These are phyloP conservation scores for Zymoseptoria pseudotritici DNA, from an alignment of 2,329 filamentous ascomycete species.

Conservation along the genomic window DNA sequence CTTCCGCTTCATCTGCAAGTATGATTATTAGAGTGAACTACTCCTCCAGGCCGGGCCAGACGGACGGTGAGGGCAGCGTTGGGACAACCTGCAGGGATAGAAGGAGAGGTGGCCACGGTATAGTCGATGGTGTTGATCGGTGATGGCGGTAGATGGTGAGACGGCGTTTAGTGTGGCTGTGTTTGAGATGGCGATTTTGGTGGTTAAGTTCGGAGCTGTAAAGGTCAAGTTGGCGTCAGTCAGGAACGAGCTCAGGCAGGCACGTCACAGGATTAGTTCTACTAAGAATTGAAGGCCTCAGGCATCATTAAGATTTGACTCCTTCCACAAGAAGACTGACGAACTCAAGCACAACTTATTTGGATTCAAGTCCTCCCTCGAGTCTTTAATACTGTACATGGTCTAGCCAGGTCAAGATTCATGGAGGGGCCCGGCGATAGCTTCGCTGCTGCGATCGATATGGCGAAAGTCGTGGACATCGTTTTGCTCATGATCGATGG, in stretches of 20 bases:
- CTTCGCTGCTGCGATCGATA: too few relatives aligned
- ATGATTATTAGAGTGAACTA: neutral
- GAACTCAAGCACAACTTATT: too few relatives aligned
- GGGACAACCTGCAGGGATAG: neutral
- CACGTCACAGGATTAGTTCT: neutral
- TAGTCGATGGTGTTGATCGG: neutral
- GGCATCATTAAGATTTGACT: too few relatives aligned
- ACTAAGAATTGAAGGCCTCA: neutral
- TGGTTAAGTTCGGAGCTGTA: neutral
- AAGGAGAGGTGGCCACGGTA: neutral
- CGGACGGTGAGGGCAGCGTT: neutral
- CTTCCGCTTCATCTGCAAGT: constrained; percentile 1
- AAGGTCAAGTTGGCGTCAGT: neutral
- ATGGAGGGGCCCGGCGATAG: too few relatives aligned
- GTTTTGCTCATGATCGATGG: too few relatives aligned
- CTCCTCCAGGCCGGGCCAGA: neutral
- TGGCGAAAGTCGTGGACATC: too few relatives aligned
- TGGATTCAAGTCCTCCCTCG: too few relatives aligned
- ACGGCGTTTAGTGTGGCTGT: neutral
- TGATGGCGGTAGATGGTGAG: neutral
- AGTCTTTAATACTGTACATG: too few relatives aligned
- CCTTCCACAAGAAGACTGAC: too few relatives aligned
- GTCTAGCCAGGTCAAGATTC: too few relatives aligned
- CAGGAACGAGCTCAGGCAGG: neutral
- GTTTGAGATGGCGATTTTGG: neutral